Conservation (phyloP, 805 yeast genomes). For the Yarrowia sp. region DNA sequence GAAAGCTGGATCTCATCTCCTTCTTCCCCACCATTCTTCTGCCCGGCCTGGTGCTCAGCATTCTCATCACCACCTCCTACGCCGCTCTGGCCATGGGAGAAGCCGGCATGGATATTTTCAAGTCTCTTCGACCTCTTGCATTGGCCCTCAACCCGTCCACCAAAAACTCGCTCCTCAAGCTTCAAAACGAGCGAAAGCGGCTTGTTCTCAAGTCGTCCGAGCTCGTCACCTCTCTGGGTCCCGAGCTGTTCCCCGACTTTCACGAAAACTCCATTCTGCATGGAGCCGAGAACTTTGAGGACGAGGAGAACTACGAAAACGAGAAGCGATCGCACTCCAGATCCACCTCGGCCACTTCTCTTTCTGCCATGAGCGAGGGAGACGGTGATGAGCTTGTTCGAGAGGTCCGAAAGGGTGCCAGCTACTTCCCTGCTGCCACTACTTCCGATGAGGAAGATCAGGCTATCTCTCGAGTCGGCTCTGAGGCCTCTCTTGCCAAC, state of each 20-base stretch:
- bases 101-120: conserved; percentile 83
- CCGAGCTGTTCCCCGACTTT: conserved; percentile 83
- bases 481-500: conserved; percentile 60
- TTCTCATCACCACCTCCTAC: conserved; percentile 49
- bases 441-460: conserved; percentile 49
- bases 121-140: conserved; percentile 77
- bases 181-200: conserved; percentile 60
- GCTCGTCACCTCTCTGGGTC: conserved; percentile 76
- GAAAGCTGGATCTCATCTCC: conserved; percentile 35
- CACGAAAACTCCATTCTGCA: conserved; percentile 28
- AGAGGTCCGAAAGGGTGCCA: conserved; percentile 27
- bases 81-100: conserved; percentile 93
- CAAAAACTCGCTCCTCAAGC: conserved; percentile 45
- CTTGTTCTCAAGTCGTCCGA: conserved; percentile 75
- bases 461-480: conserved; percentile 60
- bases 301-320: conserved; percentile 28
- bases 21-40: conserved; percentile 56
- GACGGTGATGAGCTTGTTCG: conserved; percentile 26
- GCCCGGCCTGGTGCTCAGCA: conserved; percentile 45
- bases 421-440: conserved; percentile 28
- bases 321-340: not conserved
- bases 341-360: conserved; percentile 5
- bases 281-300: conserved; percentile 28
- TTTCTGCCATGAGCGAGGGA: conserved; percentile 20
- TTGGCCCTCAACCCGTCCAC: conserved; percentile 44